Conservation (phyloP, 768 basidiomycete genomes). For the Lentinula boryana region DNA sequence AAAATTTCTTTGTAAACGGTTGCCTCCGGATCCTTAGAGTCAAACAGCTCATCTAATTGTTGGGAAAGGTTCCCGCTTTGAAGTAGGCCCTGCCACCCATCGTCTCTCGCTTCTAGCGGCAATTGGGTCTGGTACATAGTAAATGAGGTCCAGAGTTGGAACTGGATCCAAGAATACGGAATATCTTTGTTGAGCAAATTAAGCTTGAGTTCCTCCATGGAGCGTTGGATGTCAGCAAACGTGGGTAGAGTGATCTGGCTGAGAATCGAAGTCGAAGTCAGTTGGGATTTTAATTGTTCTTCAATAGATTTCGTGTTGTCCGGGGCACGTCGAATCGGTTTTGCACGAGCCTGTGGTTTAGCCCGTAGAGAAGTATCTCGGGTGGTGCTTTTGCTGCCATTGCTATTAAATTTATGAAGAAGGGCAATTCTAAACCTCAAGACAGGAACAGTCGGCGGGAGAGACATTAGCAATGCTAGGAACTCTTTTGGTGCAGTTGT, state of each 20-base stretch:
- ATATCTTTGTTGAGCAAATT: conserved; percentile 9
- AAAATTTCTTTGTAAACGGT: conserved; percentile 19
- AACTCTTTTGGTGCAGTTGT: conserved; percentile 16
- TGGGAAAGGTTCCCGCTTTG: conserved; percentile 19
- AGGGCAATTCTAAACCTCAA: conserved; percentile 34
- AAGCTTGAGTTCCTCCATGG: conserved; percentile 11
- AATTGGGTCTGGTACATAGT: conserved; percentile 22
- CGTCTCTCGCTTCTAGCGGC: conserved; percentile 19
- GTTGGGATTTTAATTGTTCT: conserved; percentile 13
- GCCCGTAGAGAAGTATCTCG: conserved; percentile 21
- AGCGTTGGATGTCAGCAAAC: conserved; percentile 21
- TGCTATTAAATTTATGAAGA: conserved; percentile 31
- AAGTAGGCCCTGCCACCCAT: conserved; percentile 22
- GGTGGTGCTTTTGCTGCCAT: conserved; percentile 11
- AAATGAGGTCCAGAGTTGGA: conserved; percentile 26
- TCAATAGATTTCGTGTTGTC: conserved; percentile 3
- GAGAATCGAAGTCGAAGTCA: conserved; percentile 19
- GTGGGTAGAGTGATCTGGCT: conserved; percentile 18
- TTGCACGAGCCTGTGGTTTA: conserved; percentile 21
- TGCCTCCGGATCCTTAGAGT: conserved; percentile 9
- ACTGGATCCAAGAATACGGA: conserved; percentile 21
- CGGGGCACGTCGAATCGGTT: background rate
- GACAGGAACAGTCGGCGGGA: conserved; percentile 25
- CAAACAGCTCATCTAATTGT: conserved; percentile 20
- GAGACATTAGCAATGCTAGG: conserved; percentile 23